A percentile compares a stretch with the other conserved stretches of the same genome.
Conservation (phyloP, 2,329 filamentous ascomycete species). For the Paecilomyces sp. region DNA sequence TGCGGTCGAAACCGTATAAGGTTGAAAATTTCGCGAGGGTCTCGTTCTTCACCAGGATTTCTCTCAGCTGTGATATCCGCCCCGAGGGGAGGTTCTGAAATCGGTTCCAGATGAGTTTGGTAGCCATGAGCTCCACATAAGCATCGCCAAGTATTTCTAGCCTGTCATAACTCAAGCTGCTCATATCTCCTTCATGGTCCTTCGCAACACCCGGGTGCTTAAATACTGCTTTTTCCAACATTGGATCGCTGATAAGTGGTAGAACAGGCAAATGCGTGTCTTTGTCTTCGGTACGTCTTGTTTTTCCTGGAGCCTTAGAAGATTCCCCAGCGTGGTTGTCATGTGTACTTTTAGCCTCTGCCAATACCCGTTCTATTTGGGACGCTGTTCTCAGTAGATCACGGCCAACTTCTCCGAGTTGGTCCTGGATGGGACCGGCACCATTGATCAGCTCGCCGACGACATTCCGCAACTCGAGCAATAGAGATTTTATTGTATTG, state of each 20-base stretch:
- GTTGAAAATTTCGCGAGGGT: slow-evolving; percentile 64
- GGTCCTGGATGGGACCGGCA: slow-evolving; percentile 7
- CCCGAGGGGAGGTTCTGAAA: slow-evolving; percentile 62
- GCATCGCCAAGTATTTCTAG: slow-evolving; percentile 88
- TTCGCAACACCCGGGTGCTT: slow-evolving; percentile 52
- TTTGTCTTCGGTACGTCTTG: not conserved
- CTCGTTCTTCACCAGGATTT: slow-evolving; percentile 72
- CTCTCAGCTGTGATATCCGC: slow-evolving; percentile 66
- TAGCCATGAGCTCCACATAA: slow-evolving; percentile 71
- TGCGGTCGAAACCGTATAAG: slow-evolving; percentile 63
- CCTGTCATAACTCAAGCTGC: slow-evolving; percentile 61
- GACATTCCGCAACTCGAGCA: slow-evolving; percentile 13
- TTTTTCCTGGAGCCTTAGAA: not conserved
- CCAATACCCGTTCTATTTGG: slow-evolving; percentile 14
- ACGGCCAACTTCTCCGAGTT: slow-evolving; percentile 7
- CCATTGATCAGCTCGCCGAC: slow-evolving; percentile 14
- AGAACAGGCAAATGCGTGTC: slow-evolving; percentile 28
- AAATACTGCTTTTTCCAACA: slow-evolving; percentile 57
- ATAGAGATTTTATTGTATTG: slow-evolving; percentile 8
- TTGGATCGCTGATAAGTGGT: slow-evolving; percentile 53
- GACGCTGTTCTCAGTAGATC: slow-evolving; percentile 13
- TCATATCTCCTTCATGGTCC: slow-evolving; percentile 13
- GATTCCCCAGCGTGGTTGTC: not conserved
- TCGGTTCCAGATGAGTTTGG: slow-evolving; percentile 65
- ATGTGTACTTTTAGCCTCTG: not conserved